Percentiles rank a stretch among this genome's conserved stretches.
These are phyloP conservation scores for Rhododendron vialii DNA, from an alignment of 148 eudicot species.

Conservation along the genomic window DNA sequence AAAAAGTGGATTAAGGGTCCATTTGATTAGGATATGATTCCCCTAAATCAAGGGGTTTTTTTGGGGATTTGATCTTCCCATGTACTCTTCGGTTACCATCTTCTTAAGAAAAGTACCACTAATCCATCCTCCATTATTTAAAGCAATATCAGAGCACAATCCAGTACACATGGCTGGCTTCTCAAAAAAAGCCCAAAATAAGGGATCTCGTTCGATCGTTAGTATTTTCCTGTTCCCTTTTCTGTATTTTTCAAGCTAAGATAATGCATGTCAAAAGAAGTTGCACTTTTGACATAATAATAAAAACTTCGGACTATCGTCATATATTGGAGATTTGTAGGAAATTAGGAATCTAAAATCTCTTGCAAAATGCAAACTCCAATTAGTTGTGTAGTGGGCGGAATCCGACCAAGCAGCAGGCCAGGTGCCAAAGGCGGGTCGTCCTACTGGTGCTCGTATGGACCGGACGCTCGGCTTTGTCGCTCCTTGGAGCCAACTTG, in stretches of 20 bases:
- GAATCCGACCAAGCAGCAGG: too few species aligned
- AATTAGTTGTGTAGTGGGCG: too few species aligned
- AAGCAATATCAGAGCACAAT: not conserved
- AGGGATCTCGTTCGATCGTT: not conserved
- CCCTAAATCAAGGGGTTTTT: not conserved
- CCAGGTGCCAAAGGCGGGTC: too few species aligned
- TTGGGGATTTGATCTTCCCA: not conserved
- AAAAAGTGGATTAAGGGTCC: not conserved
- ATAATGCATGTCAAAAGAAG: not conserved
- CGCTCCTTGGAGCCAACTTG: too few species aligned
- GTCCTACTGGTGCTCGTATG: too few species aligned
- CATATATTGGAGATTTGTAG: too few species aligned
- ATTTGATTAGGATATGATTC: not conserved
- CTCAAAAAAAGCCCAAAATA: not conserved
- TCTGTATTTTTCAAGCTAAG: not conserved
- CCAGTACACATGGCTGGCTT: not conserved
- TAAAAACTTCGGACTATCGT: too few species aligned
- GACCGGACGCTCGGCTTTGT: too few species aligned
- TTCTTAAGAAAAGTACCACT: not conserved
- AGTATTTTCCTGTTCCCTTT: not conserved
- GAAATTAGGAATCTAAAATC: too few species aligned
- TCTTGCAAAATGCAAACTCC: too few species aligned
- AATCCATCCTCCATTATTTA: not conserved
- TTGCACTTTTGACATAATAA: not conserved
- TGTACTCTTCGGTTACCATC: not conserved